Evolutionary conservation across 2,329 filamentous ascomycete species (phyloP).

Genomic region (Diaporthe humulicola): DNA sequence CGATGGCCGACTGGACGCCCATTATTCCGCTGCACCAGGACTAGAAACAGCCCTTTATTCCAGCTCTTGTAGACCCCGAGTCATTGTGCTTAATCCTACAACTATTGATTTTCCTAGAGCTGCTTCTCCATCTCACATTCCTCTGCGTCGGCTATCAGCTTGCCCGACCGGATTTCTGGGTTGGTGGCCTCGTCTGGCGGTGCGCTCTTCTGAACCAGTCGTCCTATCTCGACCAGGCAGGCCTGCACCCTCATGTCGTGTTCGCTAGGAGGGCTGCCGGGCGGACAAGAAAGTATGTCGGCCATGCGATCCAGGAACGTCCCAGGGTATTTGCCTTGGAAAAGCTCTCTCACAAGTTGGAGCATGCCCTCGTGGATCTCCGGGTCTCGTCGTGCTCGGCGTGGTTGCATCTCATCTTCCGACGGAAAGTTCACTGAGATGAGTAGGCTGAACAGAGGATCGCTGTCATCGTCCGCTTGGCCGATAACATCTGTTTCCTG

Average conservation of each 20-base stretch:
- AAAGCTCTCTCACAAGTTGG: conserved; percentile 5
- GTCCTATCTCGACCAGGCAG: conserved; percentile 29
- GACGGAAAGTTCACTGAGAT: conserved; percentile 25
- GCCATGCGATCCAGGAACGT: conserved; percentile 28
- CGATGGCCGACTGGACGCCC: conserved; percentile 10
- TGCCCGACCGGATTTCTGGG: not conserved
- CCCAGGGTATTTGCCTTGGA: conserved; percentile 21
- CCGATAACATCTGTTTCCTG: conserved; percentile 4
- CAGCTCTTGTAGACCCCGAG: conserved; percentile 36
- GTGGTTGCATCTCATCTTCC: conserved; percentile 28
- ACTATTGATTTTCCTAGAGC: conserved; percentile 20
- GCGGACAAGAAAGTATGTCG: conserved; percentile 33
- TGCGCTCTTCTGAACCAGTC: not conserved
- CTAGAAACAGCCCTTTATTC: conserved; percentile 14
- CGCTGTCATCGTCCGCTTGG: conserved; percentile 36
- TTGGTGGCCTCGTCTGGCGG: not conserved
- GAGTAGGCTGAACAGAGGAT: conserved; percentile 27
- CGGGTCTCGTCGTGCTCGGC: conserved; percentile 24
- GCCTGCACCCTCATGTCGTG: conserved; percentile 31
- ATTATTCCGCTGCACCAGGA: conserved; percentile 22
- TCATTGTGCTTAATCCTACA: conserved; percentile 38
- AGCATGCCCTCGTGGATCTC: conserved; percentile 12
- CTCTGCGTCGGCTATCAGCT: not conserved
- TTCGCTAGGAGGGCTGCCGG: conserved; percentile 12
- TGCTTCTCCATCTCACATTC: not conserved